Evolutionary conservation across 2,329 filamentous ascomycete species (phyloP).

Genomic region (Calonectria henricotiae): DNA sequence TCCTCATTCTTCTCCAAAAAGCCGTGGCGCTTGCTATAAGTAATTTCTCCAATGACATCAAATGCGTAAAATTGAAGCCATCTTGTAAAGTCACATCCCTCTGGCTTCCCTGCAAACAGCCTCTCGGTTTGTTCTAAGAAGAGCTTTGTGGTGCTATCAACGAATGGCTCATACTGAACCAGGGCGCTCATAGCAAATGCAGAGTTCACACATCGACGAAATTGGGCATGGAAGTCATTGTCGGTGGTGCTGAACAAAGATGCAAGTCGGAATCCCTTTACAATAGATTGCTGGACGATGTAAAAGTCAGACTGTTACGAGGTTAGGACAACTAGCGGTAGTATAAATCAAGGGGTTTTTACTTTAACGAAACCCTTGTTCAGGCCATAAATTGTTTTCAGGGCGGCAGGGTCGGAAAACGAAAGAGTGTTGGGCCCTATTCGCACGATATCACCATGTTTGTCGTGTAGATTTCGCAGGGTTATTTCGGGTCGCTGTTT

Average conservation of each 20-base stretch:
- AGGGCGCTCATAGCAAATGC: slow-evolving; percentile 85
- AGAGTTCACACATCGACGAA: slow-evolving; percentile 82
- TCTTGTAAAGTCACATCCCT: slow-evolving; percentile 72
- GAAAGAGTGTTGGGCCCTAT: slow-evolving; percentile 83
- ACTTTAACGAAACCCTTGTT: slow-evolving; percentile 89
- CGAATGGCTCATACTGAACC: slow-evolving; percentile 85
- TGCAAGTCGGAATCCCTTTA: slow-evolving; percentile 77
- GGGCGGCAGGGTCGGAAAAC: slow-evolving; percentile 80
- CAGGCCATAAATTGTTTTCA: slow-evolving; percentile 85
- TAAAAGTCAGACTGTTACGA: slow-evolving; percentile 81
- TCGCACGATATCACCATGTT: slow-evolving; percentile 82
- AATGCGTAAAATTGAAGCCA: slow-evolving; percentile 90
- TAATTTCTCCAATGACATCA: slow-evolving; percentile 85
- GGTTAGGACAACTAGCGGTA: slow-evolving; percentile 64
- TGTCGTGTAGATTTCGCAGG: slow-evolving; percentile 77
- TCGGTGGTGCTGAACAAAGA: slow-evolving; percentile 85
- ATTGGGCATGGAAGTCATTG: slow-evolving; percentile 82
- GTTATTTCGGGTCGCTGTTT: slow-evolving; percentile 76
- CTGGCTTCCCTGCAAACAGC: slow-evolving; percentile 65
- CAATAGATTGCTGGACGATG: slow-evolving; percentile 82
- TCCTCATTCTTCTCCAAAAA: slow-evolving; percentile 84
- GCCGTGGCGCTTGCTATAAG: slow-evolving; percentile 82
- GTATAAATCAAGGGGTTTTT: slow-evolving; percentile 22
- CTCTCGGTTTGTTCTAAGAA: slow-evolving; percentile 77
- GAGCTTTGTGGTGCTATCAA: slow-evolving; percentile 81